Evolutionary conservation across 441 rosid genomes (phyloP), one percentile per base, ranked within the genome.

Genomic region (Lepidium campestre): DNA sequence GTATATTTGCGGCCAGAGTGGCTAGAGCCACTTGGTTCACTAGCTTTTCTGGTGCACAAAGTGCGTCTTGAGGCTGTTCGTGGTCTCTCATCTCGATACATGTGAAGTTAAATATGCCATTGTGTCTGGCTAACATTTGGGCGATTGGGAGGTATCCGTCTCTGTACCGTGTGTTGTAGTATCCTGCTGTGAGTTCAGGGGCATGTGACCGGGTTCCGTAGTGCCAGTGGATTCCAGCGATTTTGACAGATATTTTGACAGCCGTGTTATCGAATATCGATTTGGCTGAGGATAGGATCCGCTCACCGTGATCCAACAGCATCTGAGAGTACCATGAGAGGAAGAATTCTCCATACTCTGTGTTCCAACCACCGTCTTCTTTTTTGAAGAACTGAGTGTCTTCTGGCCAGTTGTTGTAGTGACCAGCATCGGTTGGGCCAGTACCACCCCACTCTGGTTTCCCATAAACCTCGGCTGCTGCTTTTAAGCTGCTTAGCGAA

Each of bases 201-300:
- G 98, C 93, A 37, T 92, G 98, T 12, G 96, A 92, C 23, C 89
- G 76, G 5, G 80, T 78, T 10, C 96, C 96, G 3, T 87, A 92
- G 60, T 92, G 98, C 96, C 98, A 92, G 67, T 92, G 98, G 62
- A 92, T 92, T 42, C 98, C 98, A 7, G 98, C 95, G 54, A 92
- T 20, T 72, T 92, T 92, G 3, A 87, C 95, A 0, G 98, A 92
- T 53, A 92, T 86, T 76, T 92, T 92, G 17, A 81, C 86, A 0
- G 79, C 83, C 0, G 75, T 67, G 46, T 48, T 62, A 46, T 86
- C 79, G 2, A 83, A 89, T 37, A 80, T 57, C 0, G 86, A 67
- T 57, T 79, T 76, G 35, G 96, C 83, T 1, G 91, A 85, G 14
- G 85, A 77, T 3, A 92, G 72, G 10, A 89, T 84, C 68, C 91